These are phyloP conservation scores for Sphaerobolus stellatus DNA, from an alignment of 1,284 basidiomycete species.

Conservation along the genomic window DNA sequence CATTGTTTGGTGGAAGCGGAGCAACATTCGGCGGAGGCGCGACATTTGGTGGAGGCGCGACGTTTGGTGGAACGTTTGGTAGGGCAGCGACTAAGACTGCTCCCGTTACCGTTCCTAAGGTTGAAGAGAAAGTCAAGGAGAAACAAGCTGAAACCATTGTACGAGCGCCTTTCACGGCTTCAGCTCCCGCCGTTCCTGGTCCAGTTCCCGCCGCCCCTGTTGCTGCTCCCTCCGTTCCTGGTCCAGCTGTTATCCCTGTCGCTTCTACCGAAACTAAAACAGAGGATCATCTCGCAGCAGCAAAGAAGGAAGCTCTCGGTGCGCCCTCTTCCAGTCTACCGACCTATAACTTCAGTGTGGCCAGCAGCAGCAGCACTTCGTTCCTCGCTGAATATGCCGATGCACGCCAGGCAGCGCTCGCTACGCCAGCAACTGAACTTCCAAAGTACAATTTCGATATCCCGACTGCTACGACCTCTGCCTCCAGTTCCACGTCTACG, in stretches of 20 bases:
- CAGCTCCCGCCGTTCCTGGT: not conserved
- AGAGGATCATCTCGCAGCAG: not conserved
- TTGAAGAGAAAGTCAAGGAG: too few relatives aligned
- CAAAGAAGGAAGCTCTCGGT: not conserved
- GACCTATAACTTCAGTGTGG: constrained; percentile 28
- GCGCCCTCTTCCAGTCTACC: not conserved
- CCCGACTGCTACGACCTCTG: constrained; percentile 21
- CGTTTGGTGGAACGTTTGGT: not conserved
- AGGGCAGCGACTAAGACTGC: not conserved
- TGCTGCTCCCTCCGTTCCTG: not conserved
- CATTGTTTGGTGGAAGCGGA: not conserved
- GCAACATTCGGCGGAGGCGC: not conserved
- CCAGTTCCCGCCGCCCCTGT: not conserved
- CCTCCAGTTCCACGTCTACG: constrained; percentile 16
- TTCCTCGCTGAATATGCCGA: constrained; percentile 35
- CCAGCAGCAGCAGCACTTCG: constrained; percentile 27
- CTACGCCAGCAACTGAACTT: constrained; percentile 32
- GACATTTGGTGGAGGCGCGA: not conserved
- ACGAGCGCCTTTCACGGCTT: not conserved
- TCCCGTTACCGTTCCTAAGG: too few relatives aligned
- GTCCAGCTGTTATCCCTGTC: not conserved
- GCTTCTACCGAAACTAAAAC: too few relatives aligned
- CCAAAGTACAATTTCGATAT: constrained; percentile 44
- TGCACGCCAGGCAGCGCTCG: constrained; percentile 34
- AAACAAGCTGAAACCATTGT: too few relatives aligned